Evolutionary conservation across 441 rosid species (phyloP), one percentile per base, ranked within the genome.

Genomic region (Biscutella laevigata): DNA sequence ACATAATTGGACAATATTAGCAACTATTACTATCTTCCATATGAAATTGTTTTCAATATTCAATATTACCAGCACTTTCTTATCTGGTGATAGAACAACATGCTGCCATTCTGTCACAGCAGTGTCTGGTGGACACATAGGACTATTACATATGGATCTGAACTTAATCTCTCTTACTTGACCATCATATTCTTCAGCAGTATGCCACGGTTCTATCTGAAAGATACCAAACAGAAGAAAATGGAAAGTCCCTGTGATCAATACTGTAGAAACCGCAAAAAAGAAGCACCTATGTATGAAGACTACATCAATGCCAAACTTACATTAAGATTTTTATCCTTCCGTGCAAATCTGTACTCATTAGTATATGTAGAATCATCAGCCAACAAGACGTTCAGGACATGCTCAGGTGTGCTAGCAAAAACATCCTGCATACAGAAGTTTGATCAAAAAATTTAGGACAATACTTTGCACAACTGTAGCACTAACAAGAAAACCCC

Each of bases 41-140:
- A 19, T 4, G 8, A 46, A 29, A 49, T 21, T 22, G 51, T 15
- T 14, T 42, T 25, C 42, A 54, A 38, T 19, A 55, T 48, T 42
- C 69, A 12, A n/a, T n/a, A n/a, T n/a, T 56, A 92, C 99, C 71
- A 88, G 81, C 11, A 61, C 56, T 75, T 74, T 80, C 74, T 82
- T 86, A 61, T 92, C 95, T 53, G 83, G 59, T 56, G 97, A 79
- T 44, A 84, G 54, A 69, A 81, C 92, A 62, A 53, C 71, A 59
- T 86, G 97, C 77, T 92, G 99, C 73, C 82, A 88, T 76, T 92
- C 97, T 4, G 99, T 82, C 86, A 92, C 83, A 61, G 86, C 94
- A 48, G 92, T 88, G 73, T 92, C 95, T 30, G 95, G 97, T 25
- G 99, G 97, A 72, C 99, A 86, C 97, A 92, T 88, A 32, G 99